Percentiles rank a stretch among this genome's conserved stretches.
These are phyloP conservation scores for Antrodiella citrinella DNA, from an alignment of 768 basidiomycete genomes.

Conservation along the genomic window DNA sequence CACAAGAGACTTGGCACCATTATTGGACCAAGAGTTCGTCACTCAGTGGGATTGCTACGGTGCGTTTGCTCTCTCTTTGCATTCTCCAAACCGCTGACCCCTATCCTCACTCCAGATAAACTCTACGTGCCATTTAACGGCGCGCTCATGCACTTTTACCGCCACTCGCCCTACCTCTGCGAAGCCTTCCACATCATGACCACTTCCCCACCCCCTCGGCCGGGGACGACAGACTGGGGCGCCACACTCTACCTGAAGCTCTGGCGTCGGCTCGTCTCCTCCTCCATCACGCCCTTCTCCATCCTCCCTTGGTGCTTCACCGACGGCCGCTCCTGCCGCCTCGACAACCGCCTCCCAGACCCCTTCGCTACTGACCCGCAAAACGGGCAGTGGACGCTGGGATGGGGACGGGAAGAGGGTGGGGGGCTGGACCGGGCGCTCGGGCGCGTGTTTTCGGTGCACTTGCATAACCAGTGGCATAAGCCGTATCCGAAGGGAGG, in stretches of 20 bases:
- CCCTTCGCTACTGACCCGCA: conserved; percentile 53
- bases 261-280: conserved; percentile 75
- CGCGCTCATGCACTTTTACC: conserved; percentile 87
- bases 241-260: conserved; percentile 86
- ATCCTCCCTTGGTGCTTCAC: conserved; percentile 93
- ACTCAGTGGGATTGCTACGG: conserved; percentile 99
- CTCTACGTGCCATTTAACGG: conserved; percentile 79
- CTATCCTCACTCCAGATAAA: conserved; percentile 44
- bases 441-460: conserved; percentile 73
- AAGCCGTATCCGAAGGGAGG: conserved; percentile 77
- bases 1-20: conserved; percentile 77
- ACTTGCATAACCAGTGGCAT: conserved; percentile 95
- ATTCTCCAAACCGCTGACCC: not conserved
- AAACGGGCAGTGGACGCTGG: conserved; percentile 60
- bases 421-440: conserved; percentile 58
- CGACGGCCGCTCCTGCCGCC: conserved; percentile 84
- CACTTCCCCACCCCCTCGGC: conserved; percentile 59
- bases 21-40: conserved; percentile 92
- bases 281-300: conserved; percentile 74
- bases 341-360: conserved; percentile 90
- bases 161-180: conserved; percentile 92
- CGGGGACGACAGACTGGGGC: conserved; percentile 91
- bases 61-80: conserved; percentile 37
- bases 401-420: conserved; percentile 49
- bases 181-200: conserved; percentile 92